Conservation (phyloP, 306 rosid genomes). For the Crotalaria pallida region DNA sequence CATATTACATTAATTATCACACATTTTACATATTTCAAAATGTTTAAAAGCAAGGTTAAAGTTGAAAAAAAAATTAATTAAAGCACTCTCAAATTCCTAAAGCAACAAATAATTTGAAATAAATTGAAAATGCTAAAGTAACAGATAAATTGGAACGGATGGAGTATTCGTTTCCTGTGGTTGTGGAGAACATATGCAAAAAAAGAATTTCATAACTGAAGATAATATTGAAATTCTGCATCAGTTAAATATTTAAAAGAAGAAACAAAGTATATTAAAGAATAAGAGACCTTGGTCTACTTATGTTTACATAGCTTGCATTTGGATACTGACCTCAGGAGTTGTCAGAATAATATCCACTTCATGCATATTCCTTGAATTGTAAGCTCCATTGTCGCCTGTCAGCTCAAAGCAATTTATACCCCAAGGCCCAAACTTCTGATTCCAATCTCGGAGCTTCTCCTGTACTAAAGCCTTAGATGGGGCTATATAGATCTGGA, state of each 20-base stretch:
- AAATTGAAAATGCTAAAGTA: too few species aligned
- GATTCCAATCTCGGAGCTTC: conserved; percentile 90
- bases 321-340: conserved; percentile 68
- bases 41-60: too few species aligned
- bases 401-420: conserved; percentile 83
- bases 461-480: conserved; percentile 97
- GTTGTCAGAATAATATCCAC: conserved; percentile 93
- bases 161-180: background rate
- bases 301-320: conserved; percentile 10
- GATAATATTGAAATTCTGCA: conserved; percentile 7
- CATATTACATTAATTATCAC: too few species aligned
- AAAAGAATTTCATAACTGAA: conserved; percentile 1
- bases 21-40: too few species aligned
- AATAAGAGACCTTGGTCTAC: background rate
- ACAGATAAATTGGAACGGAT: too few species aligned
- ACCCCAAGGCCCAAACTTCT: conserved; percentile 73
- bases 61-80: too few species aligned
- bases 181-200: background rate
- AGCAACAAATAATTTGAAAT: too few species aligned
- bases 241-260: conserved; percentile 7
- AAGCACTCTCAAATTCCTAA: too few species aligned
- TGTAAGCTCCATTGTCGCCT: conserved; percentile 85
- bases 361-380: conserved; percentile 59
- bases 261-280: background rate
- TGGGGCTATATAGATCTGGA: conserved; percentile 85